Base-by-base conservation (phyloP, 306 rosid species). In the Dalbergia cultrata region DNA sequence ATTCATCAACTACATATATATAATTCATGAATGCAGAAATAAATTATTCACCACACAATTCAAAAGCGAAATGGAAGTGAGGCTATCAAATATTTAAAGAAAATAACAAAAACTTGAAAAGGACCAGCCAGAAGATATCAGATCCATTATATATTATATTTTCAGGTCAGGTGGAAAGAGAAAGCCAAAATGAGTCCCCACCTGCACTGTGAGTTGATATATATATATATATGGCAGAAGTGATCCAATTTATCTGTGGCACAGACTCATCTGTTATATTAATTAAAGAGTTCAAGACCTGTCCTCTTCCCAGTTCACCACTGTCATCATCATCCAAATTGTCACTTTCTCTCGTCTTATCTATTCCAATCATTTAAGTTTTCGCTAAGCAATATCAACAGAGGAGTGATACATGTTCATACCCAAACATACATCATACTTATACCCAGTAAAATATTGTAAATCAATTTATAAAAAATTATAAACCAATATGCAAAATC, bases 191-290 rank as follows among this genome's bases (percentile, higher is more conserved):
- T 9, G 4, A 58, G 80, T 75, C 71, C 80, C 80, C 70, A 75
- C 71, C 60, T 35, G 1, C 70, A 54, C 53, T 80, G 37, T 62
- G 37, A 62, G 58, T 44, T 53, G 3, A 2, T 34, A 2, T 3
- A 34, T 34, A 2, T 34, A 2, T 2, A 2, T 67, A 68, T 74
- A 84, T 80, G 83, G 19, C 76, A 80, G 50, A 69, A 62, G 65
- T 44, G 67, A 35, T 4, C 41, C 5, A 6, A 82, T 76, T 62
- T 77, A 3, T 81, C 75, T 84, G 88, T 85, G 90, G 88, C 80
- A 43, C 67, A 79, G 41, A 61, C 69, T 84, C 82, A 44, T 76
- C 71, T 47, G 16, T 47, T 35, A 35, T 35, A 35, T 35, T 0
- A 22, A 33, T 68, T 35, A 31, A 37, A 49, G 72, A 76, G 44